Base-by-base conservation (phyloP, 2,329 filamentous ascomycete genomes). In the Celoporthe dispersa region DNA sequence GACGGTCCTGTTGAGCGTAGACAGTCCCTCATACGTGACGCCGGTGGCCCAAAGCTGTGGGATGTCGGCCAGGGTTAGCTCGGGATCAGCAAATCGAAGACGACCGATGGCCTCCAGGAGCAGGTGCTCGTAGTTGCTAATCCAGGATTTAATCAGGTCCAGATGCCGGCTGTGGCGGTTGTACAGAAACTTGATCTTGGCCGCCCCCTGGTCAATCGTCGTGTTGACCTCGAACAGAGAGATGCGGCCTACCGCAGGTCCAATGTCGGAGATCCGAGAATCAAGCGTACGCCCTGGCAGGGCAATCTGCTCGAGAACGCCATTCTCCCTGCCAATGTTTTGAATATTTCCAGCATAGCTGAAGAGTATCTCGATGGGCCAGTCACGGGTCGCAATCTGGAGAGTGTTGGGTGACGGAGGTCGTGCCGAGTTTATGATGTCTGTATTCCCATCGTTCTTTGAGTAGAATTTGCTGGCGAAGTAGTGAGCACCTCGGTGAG, bases 331-430 rank as follows among this genome's bases (percentile, higher is more conserved):
- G 65, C 85, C 83, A 0, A 86, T 75, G n/a, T 84, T 81, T 64
- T 86, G 82, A 22, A 84, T 77, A 0, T 82, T 82, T 3, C 87
- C 86, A 1, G 84, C 79, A 73, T 86, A 88, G 68, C 83, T 89
- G 76, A 90, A 89, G 44, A 88, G 81, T 51, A 90, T 80, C 75
- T 90, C 88, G 63, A 89, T 82, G 0, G 86, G 86, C 70, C 81
- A 82, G 55, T 85, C 82, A 1, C 79, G 75, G 0, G 75, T 73
- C 12, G 70, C 70, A 16, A 72, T 68, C 39, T 70, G 70, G 1
- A 70, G 55, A 25, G 64, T 68, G 6, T 66, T 41, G 14, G 70
- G 70, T n/a, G 70, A 72, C 61, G 25, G 39, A 8, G 64, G 64
- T 19, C 65, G 68, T 6, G 44, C 31, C 5, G 53, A 22, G 11